Evolutionary conservation across 345 rosid species (phyloP).

Genomic region (Luvunga scandens): DNA sequence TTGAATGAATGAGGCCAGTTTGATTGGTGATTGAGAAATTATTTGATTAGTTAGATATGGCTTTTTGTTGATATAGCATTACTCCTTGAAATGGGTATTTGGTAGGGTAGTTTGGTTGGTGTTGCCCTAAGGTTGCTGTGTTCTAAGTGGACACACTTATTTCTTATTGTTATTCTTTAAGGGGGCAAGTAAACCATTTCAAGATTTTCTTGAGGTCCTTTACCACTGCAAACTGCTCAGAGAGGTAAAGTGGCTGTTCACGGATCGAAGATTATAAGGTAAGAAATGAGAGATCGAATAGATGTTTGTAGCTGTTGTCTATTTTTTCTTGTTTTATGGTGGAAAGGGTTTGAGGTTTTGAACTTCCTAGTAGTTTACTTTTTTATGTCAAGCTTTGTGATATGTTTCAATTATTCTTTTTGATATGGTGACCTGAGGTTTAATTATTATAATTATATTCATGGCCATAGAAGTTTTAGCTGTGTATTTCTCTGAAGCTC

Average conservation of each 20-base stretch:
- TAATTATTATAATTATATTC: neutral
- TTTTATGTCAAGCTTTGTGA: neutral
- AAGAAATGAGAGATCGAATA: neutral
- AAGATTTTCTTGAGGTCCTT: neutral
- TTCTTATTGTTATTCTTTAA: neutral
- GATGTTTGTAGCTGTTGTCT: neutral
- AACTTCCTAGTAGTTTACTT: neutral
- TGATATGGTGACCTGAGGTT: neutral
- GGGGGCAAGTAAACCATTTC: neutral
- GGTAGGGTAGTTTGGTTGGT: neutral
- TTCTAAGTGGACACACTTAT: neutral
- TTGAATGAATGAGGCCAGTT: neutral
- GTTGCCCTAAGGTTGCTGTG: neutral
- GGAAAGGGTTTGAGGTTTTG: neutral
- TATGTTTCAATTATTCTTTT: neutral
- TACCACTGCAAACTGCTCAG: neutral
- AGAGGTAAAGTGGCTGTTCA: neutral
- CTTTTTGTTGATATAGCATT: neutral
- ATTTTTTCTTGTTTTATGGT: neutral
- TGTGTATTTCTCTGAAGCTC: conserved; percentile 1
- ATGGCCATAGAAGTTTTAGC: neutral
- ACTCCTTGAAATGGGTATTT: neutral
- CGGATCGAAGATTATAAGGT: neutral
- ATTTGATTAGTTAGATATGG: neutral
- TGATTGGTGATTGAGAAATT: neutral